Percentiles rank a stretch among this genome's conserved stretches.
Conservation (phyloP, 495 filamentous ascomycete genomes). For the Hypoxylon subgilvum region DNA sequence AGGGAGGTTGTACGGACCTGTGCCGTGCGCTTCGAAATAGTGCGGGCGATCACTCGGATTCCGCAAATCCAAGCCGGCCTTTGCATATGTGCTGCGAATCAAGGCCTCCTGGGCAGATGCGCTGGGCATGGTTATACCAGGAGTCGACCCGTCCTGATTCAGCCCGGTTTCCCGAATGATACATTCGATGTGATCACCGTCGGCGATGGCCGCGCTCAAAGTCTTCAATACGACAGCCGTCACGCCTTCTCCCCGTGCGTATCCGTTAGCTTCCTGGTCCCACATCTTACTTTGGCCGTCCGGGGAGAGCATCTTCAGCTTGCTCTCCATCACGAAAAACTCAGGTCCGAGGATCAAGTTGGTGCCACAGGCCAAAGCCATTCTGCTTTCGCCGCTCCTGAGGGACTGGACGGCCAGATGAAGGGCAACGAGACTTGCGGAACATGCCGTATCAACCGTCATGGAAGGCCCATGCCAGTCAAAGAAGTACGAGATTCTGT, state of each 20-base stretch:
- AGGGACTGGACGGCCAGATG: conserved; percentile 59
- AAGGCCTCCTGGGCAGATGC: conserved; percentile 57
- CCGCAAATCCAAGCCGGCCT: conserved; percentile 50
- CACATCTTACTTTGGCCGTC: conserved; percentile 46
- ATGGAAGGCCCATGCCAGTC: conserved; percentile 53
- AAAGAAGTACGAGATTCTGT: conserved; percentile 56
- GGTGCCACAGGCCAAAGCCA: conserved; percentile 53
- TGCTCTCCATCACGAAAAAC: conserved; percentile 35
- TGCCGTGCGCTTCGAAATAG: conserved; percentile 62
- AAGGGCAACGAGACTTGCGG: conserved; percentile 56
- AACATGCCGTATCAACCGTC: conserved; percentile 61
- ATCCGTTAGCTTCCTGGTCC: conserved; percentile 65
- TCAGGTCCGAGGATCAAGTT: conserved; percentile 47
- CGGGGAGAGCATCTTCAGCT: conserved; percentile 36
- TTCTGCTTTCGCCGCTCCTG: conserved; percentile 42
- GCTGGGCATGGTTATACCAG: conserved; percentile 58
- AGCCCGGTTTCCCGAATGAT: conserved; percentile 57
- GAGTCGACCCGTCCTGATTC: conserved; percentile 57
- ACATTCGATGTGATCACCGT: conserved; percentile 55
- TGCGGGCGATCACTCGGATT: conserved; percentile 45
- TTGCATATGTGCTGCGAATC: conserved; percentile 55
- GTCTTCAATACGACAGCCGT: conserved; percentile 58
- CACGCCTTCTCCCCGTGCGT: conserved; percentile 67
- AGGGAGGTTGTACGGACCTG: too few species aligned
- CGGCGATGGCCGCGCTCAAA: conserved; percentile 49